Evolutionary conservation across 805 yeast species (phyloP), one percentile per base, ranked within the genome.

Genomic region (Yarrowia yakushimensis): DNA sequence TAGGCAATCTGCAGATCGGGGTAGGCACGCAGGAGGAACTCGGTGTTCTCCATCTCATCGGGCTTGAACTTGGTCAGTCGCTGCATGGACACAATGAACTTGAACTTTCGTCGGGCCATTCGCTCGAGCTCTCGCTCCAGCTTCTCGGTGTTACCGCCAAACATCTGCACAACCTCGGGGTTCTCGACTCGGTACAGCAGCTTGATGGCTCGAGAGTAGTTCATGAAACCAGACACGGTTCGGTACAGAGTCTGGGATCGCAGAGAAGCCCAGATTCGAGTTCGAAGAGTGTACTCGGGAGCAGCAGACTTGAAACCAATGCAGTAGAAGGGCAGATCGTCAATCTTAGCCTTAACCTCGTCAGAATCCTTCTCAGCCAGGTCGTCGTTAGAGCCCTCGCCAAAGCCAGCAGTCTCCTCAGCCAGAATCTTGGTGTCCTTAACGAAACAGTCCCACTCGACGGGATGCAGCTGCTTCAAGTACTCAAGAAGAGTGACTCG

Each of bases 151-250:
- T 93, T 96, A 70, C 98, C 98, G 69, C 97, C 98, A 74, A 92
- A 93, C 91, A 92, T 90, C 81, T 94, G 97, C 28, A 67, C 96
- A 74, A 90, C 85, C 75, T 89, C 96, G 46, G 96, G 96, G 75
- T 90, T 89, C 76, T 94, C 98, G 70, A 94, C 96, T 78, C 96
- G 87, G 79, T 90, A 91, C 65, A 93, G 80, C 70, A 93, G 79
- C 76, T 92, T 94, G 72, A 93, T 90, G 30, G 99, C 98, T 76
- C 97, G 87, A 30, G 97, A 88, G 75, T 93, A 93, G 79, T 93
- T 94, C 99, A 93, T 93, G 80, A 93, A 94, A 72, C 99, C 99
- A 63, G 97, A 89, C 60, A 93, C 93, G 52, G 99, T 94, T 77
- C 99, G 87, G 79, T 93, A 93, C 71, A 93, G 79, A 34, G 99